Base-by-base conservation (phyloP, 495 filamentous ascomycete species). In the Neohortaea acidophila region DNA sequence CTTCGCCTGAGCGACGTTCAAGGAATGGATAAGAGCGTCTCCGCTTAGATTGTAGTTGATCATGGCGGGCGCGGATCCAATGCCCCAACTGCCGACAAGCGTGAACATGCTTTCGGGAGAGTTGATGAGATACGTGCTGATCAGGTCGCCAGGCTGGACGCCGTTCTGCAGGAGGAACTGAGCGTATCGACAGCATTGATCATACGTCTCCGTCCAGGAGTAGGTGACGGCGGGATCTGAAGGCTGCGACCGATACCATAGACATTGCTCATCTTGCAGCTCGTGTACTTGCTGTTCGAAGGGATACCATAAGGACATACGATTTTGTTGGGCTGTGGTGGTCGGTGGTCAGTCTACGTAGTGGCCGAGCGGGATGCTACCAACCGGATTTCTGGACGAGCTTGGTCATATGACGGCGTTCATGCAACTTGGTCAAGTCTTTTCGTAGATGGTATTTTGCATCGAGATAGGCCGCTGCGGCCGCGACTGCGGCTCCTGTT, bases 41-140 rank as follows among this genome's bases (percentile, higher is more conserved):
- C 69, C 70, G 13, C 66, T 56, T 0, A 84, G 62, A 50, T 81
- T 73, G 47, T 79, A 72, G 52, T 86, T 86, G 51, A 86, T 77
- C 39, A 77, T 63, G 0, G 77, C 75, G 0, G 78, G 76, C 3
- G 72, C 76, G 23, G 69, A 71, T 1, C 77, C 78, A 44, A 81
- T 69, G n/a, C 67, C 65, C 65, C 68, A 69, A 0, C 73, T 53
- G 0, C 63, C 77, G 32, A 80, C 47, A 67, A 73, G 72, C 0
- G 62, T 66, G 38, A 79, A 67, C 15, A 82, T 49, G 52, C 82
- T 81, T 47, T 81, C 73, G 0, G 70, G 65, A 8, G 68, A 66
- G 49, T 84, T 86, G 41, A 64, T 64, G 51, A 84, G 64, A 56
- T 75, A 82, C 40, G 84, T 66, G 6, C 65, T 68, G 0, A 84